Conservation (phyloP, 371 early-diverging fungal genomes). For the Saksenaea vasiformis region DNA sequence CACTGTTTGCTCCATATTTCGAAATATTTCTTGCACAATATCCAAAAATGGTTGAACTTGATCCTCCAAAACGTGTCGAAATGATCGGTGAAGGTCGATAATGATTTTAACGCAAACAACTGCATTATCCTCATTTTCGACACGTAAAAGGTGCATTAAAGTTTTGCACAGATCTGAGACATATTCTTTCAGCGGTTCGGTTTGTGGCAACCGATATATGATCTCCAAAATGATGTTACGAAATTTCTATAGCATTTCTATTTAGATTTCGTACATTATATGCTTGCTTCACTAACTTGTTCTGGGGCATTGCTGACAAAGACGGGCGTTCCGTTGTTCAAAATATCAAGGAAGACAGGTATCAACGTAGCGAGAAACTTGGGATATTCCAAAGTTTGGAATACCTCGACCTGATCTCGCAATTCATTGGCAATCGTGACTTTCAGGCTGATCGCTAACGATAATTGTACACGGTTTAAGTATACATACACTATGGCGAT, state of each 20-base stretch:
- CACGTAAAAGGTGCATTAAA: constrained; percentile 77
- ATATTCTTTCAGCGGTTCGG: constrained; percentile 71
- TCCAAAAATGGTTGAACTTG: constrained; percentile 90
- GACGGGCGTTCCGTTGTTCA: constrained; percentile 77
- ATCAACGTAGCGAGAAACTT: constrained; percentile 77
- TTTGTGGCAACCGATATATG: constrained; percentile 89
- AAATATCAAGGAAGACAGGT: constrained; percentile 80
- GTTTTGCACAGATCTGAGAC: constrained; percentile 61
- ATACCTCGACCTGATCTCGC: constrained; percentile 88
- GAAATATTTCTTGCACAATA: constrained; percentile 89
- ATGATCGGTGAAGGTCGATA: constrained; percentile 90
- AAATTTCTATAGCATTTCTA: constrained; percentile 69
- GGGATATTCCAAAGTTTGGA: constrained; percentile 84
- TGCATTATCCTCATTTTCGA: constrained; percentile 97
- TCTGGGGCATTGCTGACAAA: constrained; percentile 81
- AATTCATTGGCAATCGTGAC: constrained; percentile 87
- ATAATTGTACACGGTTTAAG: neutral
- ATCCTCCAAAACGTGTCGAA: constrained; percentile 78
- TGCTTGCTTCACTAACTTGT: constrained; percentile 61
- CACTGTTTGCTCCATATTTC: constrained; percentile 86
- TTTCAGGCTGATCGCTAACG: constrained; percentile 65
- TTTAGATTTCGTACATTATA: neutral
- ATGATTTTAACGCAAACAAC: constrained; percentile 91
- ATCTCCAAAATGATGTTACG: constrained; percentile 90
- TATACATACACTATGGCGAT: neutral